Evolutionary conservation across 2,329 filamentous ascomycete species (phyloP).

Genomic region (Thielaviopsis populi): DNA sequence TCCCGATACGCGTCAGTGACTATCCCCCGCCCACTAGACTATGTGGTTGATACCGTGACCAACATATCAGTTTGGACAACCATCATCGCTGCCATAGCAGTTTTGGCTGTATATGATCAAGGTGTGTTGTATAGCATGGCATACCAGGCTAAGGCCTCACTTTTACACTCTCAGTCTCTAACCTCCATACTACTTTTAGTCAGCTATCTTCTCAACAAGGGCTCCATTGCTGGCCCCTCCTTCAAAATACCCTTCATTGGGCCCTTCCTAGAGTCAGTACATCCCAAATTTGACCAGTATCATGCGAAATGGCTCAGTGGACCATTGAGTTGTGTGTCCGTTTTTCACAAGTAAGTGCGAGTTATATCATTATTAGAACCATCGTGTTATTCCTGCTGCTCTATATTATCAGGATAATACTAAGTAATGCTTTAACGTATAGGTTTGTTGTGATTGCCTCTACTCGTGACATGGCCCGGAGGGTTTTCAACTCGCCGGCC

Average conservation of each 20-base stretch:
- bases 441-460: slow-evolving; percentile 97
- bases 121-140: slow-evolving; percentile 38
- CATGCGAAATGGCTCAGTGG: slow-evolving; percentile 84
- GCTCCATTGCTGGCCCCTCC: slow-evolving; percentile 56
- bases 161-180: not conserved
- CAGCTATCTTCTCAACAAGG: slow-evolving; percentile 60
- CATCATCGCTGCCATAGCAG: slow-evolving; percentile 51
- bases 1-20: slow-evolving; percentile 35
- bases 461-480: slow-evolving; percentile 85
- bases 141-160: not conserved
- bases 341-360: slow-evolving; percentile 83
- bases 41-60: slow-evolving; percentile 39
- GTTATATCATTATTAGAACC: not conserved
- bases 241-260: slow-evolving; percentile 80
- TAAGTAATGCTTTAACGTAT: not conserved
- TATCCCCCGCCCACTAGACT: slow-evolving; percentile 41
- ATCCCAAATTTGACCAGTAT: slow-evolving; percentile 86
- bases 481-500: slow-evolving; percentile 84
- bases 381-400: too few species aligned
- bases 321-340: slow-evolving; percentile 86
- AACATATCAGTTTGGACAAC: slow-evolving; percentile 27
- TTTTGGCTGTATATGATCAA: slow-evolving; percentile 77
- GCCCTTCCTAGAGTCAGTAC: slow-evolving; percentile 83
- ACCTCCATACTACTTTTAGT: slow-evolving; percentile 32
- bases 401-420: too few species aligned